These are phyloP conservation scores for Metschnikowia similis DNA, from an alignment of 805 yeast genomes.

Conservation along the genomic window DNA sequence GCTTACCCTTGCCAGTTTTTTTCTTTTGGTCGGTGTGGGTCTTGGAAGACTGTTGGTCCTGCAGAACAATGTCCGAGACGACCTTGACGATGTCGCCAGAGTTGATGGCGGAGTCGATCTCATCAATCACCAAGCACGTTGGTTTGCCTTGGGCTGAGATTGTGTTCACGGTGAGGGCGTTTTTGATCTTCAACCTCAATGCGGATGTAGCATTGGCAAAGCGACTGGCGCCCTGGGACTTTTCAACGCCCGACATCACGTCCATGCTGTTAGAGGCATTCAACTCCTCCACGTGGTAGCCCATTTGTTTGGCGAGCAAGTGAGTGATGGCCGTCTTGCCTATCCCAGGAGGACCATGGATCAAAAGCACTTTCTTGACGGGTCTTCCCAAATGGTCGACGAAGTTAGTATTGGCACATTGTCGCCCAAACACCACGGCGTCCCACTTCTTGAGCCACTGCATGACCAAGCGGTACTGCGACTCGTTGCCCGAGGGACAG, in stretches of 20 bases:
- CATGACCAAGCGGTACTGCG: constrained; percentile 33
- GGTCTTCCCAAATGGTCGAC: constrained; percentile 35
- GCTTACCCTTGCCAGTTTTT: constrained; percentile 29
- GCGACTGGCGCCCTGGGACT: constrained; percentile 12
- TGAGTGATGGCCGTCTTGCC: constrained; percentile 92
- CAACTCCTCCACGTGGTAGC: constrained; percentile 75
- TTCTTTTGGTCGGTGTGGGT: constrained; percentile 12
- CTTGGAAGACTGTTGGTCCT: constrained; percentile 37
- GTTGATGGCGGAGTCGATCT: constrained; percentile 58
- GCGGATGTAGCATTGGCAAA: constrained; percentile 26
- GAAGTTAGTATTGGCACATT: constrained; percentile 5
- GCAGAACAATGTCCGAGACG: constrained; percentile 55
- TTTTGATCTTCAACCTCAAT: constrained; percentile 35
- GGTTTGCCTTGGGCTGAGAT: constrained; percentile 69
- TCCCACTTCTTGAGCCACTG: constrained; percentile 42
- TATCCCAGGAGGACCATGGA: constrained; percentile 91
- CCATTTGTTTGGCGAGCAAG: constrained; percentile 74
- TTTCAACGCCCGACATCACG: constrained; percentile 22
- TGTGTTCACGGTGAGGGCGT: constrained; percentile 56
- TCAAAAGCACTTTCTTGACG: constrained; percentile 56
- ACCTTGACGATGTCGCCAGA: constrained; percentile 35
- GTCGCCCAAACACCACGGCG: constrained; percentile 27
- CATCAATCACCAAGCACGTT: constrained; percentile 81
- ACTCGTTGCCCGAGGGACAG: constrained; percentile 44
- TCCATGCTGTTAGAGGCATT: constrained; percentile 61